phyloP scores from a whole-genome alignment of 768 basidiomycete genomes.

The Melanogaster broomeanus region DNA sequence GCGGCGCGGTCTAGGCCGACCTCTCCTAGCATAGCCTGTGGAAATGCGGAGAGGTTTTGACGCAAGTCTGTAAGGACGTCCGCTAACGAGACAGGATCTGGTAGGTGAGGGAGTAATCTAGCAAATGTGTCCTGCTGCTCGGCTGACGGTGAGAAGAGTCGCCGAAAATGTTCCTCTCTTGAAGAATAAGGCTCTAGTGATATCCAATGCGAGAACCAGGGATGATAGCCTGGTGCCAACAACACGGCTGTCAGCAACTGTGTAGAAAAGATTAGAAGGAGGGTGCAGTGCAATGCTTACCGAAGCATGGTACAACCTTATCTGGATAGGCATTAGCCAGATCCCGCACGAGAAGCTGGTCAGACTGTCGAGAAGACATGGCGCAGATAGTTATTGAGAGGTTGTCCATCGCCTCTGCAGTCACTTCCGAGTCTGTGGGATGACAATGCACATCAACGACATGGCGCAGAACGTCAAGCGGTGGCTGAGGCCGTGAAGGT shows the following conservation, averaged over 20 bases:
- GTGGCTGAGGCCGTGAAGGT: slow-evolving; percentile 18
- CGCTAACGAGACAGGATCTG: slow-evolving; percentile 65
- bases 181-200: slow-evolving; percentile 43
- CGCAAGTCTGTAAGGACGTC: slow-evolving; percentile 64
- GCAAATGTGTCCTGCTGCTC: slow-evolving; percentile 47
- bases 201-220: slow-evolving; percentile 89
- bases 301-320: slow-evolving; percentile 86
- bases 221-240: slow-evolving; percentile 74
- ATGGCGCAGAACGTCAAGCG: slow-evolving; percentile 54
- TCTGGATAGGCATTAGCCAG: slow-evolving; percentile 62
- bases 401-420: slow-evolving; percentile 48
- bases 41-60: slow-evolving; percentile 56
- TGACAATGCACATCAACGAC: slow-evolving; percentile 91
- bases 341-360: slow-evolving; percentile 71
- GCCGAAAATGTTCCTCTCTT: slow-evolving; percentile 76
- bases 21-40: slow-evolving; percentile 86
- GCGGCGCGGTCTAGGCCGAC: slow-evolving; percentile 87
- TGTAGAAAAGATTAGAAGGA: slow-evolving; percentile 12
- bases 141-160: slow-evolving; percentile 55
- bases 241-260: slow-evolving; percentile 7
- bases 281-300: slow-evolving; percentile 44
- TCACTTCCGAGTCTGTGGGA: slow-evolving; percentile 74
- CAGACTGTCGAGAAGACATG: slow-evolving; percentile 70
- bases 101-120: slow-evolving; percentile 62
- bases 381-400: slow-evolving; percentile 74